Conservation (phyloP, 2,329 filamentous ascomycete species). For the Hyphodiscus sp. region DNA sequence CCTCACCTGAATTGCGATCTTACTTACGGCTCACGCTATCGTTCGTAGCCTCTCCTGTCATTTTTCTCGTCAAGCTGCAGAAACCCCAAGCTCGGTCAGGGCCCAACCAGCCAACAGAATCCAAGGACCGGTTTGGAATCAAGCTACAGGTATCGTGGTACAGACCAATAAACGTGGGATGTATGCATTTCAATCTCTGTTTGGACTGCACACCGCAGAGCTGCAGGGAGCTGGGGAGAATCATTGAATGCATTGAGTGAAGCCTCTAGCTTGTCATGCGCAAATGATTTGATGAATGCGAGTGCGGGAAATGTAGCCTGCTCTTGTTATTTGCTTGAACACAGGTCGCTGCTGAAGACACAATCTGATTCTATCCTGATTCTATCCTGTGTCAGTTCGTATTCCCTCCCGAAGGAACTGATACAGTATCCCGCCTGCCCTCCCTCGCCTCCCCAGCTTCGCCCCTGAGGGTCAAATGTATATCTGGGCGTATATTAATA, state of each 20-base stretch:
- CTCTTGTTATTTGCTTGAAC: not conserved
- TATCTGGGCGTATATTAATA: not conserved
- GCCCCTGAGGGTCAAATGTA: not conserved
- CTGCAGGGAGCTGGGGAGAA: not conserved
- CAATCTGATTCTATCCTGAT: not conserved
- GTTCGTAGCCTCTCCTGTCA: not conserved
- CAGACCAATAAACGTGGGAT: constrained; percentile 4
- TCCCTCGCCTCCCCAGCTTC: not conserved
- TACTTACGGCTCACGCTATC: not conserved
- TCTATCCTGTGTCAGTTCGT: not conserved
- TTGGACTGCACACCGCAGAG: constrained; percentile 6
- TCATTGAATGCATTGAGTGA: not conserved
- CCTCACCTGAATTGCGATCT: not conserved
- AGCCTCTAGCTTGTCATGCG: not conserved
- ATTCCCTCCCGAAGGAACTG: not conserved
- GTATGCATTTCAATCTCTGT: constrained; percentile 5
- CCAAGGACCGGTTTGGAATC: not conserved
- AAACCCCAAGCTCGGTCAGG: not conserved
- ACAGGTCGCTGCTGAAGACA: not conserved
- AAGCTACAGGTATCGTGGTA: constrained; percentile 1
- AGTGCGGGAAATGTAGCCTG: not conserved
- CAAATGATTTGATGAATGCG: not conserved
- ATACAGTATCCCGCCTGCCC: not conserved
- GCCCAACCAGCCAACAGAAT: constrained; percentile 1
- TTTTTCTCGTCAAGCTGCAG: not conserved